Evolutionary conservation across 345 rosid species (phyloP).

Genomic region (Anacardium occidentale): DNA sequence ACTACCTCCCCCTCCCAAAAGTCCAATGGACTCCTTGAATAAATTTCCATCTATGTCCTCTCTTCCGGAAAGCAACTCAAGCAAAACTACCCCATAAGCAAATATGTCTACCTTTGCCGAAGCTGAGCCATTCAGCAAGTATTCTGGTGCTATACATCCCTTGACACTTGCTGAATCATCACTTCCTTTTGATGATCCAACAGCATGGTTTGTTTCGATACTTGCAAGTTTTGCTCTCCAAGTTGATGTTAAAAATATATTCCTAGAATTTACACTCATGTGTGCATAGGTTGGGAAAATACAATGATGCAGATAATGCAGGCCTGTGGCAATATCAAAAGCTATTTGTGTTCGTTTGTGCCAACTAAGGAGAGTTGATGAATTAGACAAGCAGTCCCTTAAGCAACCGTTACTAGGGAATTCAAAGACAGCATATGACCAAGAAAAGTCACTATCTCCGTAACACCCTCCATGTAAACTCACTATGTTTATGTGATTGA

Average conservation of each 20-base stretch:
- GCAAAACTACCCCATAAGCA: slow-evolving; percentile 49
- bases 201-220: slow-evolving; percentile 24
- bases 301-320: slow-evolving; percentile 51
- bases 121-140: slow-evolving; percentile 16
- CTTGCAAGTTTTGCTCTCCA: slow-evolving; percentile 59
- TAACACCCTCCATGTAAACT: slow-evolving; percentile 50
- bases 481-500: slow-evolving; percentile 55
- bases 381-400: slow-evolving; percentile 37
- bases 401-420: slow-evolving; percentile 47
- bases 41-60: slow-evolving; percentile 30
- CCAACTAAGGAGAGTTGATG: slow-evolving; percentile 35
- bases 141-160: slow-evolving; percentile 36
- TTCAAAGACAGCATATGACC: slow-evolving; percentile 47
- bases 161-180: background rate
- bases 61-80: slow-evolving; percentile 50
- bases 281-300: slow-evolving; percentile 52
- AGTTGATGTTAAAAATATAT: slow-evolving; percentile 36
- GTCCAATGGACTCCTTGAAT: slow-evolving; percentile 41
- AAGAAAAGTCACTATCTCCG: slow-evolving; percentile 31
- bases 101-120: slow-evolving; percentile 47
- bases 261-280: slow-evolving; percentile 37
- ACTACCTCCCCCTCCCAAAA: slow-evolving; percentile 39
- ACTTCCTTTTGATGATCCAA: slow-evolving; percentile 18
- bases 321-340: slow-evolving; percentile 43
- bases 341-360: slow-evolving; percentile 42